A percentile compares a stretch with the other conserved stretches of the same genome.
phyloP scores from a whole-genome alignment of 495 filamentous ascomycete species.

The Tuber borchii region DNA sequence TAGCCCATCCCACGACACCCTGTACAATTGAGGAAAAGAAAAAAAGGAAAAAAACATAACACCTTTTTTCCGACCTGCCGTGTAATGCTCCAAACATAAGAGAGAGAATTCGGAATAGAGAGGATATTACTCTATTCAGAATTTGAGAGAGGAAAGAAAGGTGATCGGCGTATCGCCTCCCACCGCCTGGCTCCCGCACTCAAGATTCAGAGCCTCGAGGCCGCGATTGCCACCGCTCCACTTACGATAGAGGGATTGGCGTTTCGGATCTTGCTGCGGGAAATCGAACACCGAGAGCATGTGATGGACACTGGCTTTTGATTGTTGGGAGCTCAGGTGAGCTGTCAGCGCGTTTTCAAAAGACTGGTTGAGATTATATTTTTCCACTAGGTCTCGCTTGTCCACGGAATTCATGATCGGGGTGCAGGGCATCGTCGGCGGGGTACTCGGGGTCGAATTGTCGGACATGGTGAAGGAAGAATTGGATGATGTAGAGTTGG shows the following conservation, averaged over 20 bases:
- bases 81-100: not conserved
- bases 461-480: constrained; percentile 6
- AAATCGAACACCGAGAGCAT: not conserved
- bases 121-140: not conserved
- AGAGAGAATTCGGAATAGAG: not conserved
- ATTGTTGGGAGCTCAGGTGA: constrained; percentile 1
- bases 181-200: not conserved
- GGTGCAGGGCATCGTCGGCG: not conserved
- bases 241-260: not conserved
- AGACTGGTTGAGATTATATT: not conserved
- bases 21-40: not conserved
- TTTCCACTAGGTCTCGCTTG: not conserved
- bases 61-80: not conserved
- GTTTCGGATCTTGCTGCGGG: not conserved
- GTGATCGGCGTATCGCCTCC: not conserved
- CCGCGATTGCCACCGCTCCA: not conserved
- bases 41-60: not conserved
- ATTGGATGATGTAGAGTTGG: not conserved
- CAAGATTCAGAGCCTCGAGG: not conserved
- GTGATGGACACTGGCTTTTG: not conserved
- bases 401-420: not conserved
- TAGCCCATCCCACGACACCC: not conserved
- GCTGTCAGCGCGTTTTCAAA: not conserved
- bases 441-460: not conserved
- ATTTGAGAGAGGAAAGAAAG: not conserved